These are phyloP conservation scores for Aspergillus novoparasiticus DNA, from an alignment of 2,329 filamentous ascomycete genomes.

Conservation along the genomic window DNA sequence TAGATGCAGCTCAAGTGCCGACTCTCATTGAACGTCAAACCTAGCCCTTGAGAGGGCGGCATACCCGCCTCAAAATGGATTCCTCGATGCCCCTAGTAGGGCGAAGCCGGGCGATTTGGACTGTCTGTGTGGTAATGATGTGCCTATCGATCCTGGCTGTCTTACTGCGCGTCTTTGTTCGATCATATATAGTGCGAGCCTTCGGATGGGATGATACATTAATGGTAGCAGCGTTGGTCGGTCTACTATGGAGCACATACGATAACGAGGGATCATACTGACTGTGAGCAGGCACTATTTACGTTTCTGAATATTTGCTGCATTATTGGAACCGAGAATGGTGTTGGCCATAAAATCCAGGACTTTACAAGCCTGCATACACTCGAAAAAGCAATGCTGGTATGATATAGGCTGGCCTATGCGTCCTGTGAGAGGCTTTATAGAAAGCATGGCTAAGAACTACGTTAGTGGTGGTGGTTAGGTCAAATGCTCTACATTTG, in stretches of 20 bases:
- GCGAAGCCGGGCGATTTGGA: conserved; percentile 23
- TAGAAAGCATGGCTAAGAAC: background rate
- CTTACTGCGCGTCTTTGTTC: conserved; percentile 25
- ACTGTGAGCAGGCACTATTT: background rate
- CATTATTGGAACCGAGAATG: background rate
- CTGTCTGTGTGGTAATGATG: conserved; percentile 22
- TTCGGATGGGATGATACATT: conserved; percentile 30
- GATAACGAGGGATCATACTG: background rate
- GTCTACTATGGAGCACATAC: background rate
- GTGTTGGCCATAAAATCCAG: background rate
- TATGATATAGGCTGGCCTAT: background rate
- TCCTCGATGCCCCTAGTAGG: conserved; percentile 19
- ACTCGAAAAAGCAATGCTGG: background rate
- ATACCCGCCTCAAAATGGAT: conserved; percentile 8
- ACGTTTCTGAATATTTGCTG: background rate
- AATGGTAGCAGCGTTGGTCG: conserved; percentile 27
- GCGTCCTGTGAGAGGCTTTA: background rate
- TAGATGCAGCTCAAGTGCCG: background rate
- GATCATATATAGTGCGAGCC: conserved; percentile 20
- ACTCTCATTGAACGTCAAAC: background rate
- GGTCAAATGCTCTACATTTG: background rate
- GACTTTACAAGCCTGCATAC: background rate
- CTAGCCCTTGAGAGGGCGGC: background rate
- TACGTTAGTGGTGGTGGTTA: background rate
- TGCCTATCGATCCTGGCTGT: conserved; percentile 22